Evolutionary conservation across 441 rosid genomes (phyloP).

Genomic region (Corymbia citriodora): DNA sequence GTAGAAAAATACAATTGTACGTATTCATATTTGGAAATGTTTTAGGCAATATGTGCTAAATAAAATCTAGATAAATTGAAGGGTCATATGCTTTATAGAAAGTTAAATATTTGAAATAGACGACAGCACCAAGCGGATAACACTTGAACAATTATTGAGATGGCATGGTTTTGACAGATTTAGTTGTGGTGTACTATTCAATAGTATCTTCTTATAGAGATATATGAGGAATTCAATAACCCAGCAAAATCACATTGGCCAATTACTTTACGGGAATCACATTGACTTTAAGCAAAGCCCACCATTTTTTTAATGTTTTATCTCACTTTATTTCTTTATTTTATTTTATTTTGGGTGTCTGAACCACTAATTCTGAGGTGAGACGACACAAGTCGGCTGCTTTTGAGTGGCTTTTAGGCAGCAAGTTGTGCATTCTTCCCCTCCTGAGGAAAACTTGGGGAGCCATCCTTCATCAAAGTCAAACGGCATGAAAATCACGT

Average conservation of each 20-base stretch:
- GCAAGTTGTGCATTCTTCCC: neutral
- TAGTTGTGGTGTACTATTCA: neutral
- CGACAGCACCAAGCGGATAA: neutral
- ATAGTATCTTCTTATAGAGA: neutral
- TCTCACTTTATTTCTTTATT: neutral
- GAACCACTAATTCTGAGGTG: neutral
- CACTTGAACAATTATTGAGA: neutral
- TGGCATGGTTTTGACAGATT: neutral
- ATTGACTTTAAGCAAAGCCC: neutral
- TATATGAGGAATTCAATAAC: neutral
- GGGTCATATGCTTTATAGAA: neutral
- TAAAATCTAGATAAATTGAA: neutral
- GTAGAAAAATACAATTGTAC: neutral
- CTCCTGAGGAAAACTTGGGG: neutral
- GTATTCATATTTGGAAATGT: neutral
- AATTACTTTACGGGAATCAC: neutral
- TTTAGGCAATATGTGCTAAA: neutral
- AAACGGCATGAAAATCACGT: neutral
- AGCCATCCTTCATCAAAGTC: neutral
- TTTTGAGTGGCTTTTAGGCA: neutral
- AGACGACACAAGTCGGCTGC: neutral
- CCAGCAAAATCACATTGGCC: neutral
- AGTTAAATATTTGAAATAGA: neutral
- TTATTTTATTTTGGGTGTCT: neutral
- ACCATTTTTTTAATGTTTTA: neutral